Evolutionary conservation across 163 green algal genomes (phyloP), one percentile per base, ranked within the genome.

Genomic region (Volvox carteri): DNA sequence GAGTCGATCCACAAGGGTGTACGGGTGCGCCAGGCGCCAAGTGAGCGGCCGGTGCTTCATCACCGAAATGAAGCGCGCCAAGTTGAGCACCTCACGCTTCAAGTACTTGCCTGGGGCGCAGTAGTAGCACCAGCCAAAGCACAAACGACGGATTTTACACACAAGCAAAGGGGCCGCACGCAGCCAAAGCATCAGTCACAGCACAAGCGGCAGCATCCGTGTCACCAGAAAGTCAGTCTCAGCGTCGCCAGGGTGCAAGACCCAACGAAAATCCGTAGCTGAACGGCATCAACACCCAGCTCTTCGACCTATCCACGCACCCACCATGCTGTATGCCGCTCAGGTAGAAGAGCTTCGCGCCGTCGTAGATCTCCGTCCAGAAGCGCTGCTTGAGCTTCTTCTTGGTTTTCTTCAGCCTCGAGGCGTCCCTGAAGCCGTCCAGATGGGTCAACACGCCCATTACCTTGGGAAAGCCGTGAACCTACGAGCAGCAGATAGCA

Each of bases 401-500:
- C 89, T 99, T 99, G 21, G 95, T 97, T 90, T 99, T 99, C 79
- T 98, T 97, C 33, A 99, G 94, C 54, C 92, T 91, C 50, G 95
- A 95, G 37, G 91, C 65, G 62, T 99, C 96, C 80, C 94, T 96
- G 94, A 99, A 99, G 33, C 89, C 90, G 93, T 99, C 98, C 87
- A 99, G 95, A 93, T 99, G 98, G n/a, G 97, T 99, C 42, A 99
- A 93, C 87, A 99, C 98, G 28, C 98, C 98, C 96, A 99, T 99
- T 14, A 99, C 97, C 93, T 99, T 99, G 58, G 98, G 98, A 91
- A 99, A 99, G 42, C 98, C 98, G 92, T 99, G 97, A 74, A 98
- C 95, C 95, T 98, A 89, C 54, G 7, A 65, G 6, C 4, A 65
- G 54, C 54, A 65, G 54, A 23, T 65, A n/a, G n/a, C n/a, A n/a